Percentiles rank a stretch among this genome's conserved stretches.
Conservation (phyloP, 2,329 filamentous ascomycete species). For the Aspergillus fischeri region DNA sequence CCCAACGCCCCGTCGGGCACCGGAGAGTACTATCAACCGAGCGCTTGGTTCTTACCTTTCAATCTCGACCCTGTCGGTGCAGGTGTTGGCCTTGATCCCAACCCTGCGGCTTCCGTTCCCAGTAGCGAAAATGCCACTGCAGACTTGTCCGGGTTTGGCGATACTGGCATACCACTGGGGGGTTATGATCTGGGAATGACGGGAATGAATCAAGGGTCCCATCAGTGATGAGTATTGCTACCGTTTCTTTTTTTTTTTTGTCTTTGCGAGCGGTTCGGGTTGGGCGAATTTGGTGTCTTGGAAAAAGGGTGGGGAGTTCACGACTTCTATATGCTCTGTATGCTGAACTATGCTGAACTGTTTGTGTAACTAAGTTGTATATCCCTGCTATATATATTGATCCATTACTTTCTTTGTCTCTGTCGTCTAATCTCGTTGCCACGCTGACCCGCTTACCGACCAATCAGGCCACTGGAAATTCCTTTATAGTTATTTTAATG, state of each 20-base stretch:
- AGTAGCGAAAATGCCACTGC: slow-evolving; percentile 6
- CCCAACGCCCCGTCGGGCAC: slow-evolving; percentile 31
- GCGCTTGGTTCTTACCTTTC: slow-evolving; percentile 90
- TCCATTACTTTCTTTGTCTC: background rate
- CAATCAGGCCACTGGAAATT: too few relatives aligned
- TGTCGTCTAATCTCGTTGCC: too few relatives aligned
- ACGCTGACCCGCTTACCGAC: too few relatives aligned
- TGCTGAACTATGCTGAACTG: background rate
- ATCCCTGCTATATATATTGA: background rate
- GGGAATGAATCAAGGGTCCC: slow-evolving; percentile 15
- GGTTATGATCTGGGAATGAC: slow-evolving; percentile 26
- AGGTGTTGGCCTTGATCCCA: slow-evolving; percentile 14
- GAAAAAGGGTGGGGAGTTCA: background rate
- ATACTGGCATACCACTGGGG: slow-evolving; percentile 20
- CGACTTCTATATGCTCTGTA: background rate
- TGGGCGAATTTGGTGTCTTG: background rate
- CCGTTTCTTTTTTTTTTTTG: background rate
- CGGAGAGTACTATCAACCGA: slow-evolving; percentile 43
- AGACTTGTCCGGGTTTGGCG: slow-evolving; percentile 21
- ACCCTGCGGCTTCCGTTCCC: background rate
- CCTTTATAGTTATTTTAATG: slow-evolving; percentile 20
- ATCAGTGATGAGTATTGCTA: slow-evolving; percentile 4
- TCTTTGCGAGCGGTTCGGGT: background rate
- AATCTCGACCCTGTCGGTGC: slow-evolving; percentile 66
- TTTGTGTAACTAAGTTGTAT: background rate